These are phyloP conservation scores for Xylaria longipes DNA, from an alignment of 495 filamentous ascomycete genomes.

Conservation along the genomic window DNA sequence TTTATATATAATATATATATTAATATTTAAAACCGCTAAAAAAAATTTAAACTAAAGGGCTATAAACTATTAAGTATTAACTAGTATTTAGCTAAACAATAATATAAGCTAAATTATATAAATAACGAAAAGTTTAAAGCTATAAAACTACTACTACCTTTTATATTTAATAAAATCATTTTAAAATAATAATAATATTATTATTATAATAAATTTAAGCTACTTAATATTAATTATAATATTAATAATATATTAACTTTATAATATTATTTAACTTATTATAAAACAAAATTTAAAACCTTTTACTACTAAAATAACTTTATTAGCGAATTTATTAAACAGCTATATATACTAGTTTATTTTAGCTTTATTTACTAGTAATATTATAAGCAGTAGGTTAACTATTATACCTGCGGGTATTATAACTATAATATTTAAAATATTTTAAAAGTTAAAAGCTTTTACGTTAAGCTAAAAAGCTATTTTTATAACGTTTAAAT, in stretches of 20 bases:
- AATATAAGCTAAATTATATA: background rate
- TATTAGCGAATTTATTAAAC: background rate
- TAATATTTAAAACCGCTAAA: background rate
- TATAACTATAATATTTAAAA: constrained; percentile 5
- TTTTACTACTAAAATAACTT: background rate
- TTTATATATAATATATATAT: background rate
- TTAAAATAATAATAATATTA: background rate
- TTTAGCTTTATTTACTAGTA: background rate
- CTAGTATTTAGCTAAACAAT: background rate
- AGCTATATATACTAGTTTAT: background rate
- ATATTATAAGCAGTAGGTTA: background rate
- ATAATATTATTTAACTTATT: background rate
- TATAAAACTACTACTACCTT: background rate
- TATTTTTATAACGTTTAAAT: background rate
- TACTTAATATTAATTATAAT: background rate
- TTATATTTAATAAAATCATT: background rate
- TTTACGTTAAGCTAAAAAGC: constrained; percentile 3
- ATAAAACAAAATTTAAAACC: background rate
- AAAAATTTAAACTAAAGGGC: background rate
- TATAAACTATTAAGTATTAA: background rate
- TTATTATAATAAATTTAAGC: background rate
- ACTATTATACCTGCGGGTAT: background rate
- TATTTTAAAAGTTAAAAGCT: constrained; percentile 9
- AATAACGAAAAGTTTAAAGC: background rate
- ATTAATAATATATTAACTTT: constrained; percentile 11